These are phyloP conservation scores for Populus simonii DNA, from an alignment of 345 rosid species.

Conservation along the genomic window DNA sequence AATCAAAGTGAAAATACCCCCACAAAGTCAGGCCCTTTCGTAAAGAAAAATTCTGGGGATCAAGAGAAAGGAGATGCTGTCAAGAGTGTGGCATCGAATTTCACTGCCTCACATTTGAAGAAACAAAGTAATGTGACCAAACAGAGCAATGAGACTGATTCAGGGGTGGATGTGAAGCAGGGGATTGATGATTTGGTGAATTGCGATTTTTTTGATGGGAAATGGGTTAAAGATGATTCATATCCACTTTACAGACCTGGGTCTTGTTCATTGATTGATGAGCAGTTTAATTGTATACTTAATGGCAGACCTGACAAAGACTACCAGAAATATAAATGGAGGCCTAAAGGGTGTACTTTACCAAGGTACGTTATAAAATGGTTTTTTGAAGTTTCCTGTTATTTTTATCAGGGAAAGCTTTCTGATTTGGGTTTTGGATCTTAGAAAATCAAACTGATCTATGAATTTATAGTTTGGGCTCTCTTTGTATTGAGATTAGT, in stretches of 20 bases:
- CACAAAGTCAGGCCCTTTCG: conserved; percentile 13
- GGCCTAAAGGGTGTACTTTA: conserved; percentile 72
- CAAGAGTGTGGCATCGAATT: conserved; percentile 33
- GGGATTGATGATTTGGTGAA: conserved; percentile 41
- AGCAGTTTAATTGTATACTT: conserved; percentile 68
- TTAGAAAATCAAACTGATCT: background rate
- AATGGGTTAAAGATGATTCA: conserved; percentile 80
- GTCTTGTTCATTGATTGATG: conserved; percentile 76
- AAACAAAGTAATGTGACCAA: conserved; percentile 31
- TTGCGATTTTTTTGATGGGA: conserved; percentile 80
- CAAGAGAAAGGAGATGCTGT: conserved; percentile 19
- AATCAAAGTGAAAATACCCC: conserved; percentile 20
- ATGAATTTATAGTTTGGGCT: background rate
- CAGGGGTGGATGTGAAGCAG: conserved; percentile 31
- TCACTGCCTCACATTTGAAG: conserved; percentile 31
- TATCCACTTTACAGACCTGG: conserved; percentile 94
- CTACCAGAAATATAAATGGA: conserved; percentile 78
- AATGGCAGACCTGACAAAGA: conserved; percentile 81
- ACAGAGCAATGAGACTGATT: conserved; percentile 33
- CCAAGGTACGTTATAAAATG: conserved; percentile 50
- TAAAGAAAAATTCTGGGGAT: conserved; percentile 19
- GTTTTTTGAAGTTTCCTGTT: background rate
- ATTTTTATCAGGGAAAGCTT: background rate
- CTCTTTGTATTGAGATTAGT: background rate
- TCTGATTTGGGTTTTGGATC: background rate